Conservation (phyloP, 1,284 basidiomycete species). For the Earliella scabrosa region DNA sequence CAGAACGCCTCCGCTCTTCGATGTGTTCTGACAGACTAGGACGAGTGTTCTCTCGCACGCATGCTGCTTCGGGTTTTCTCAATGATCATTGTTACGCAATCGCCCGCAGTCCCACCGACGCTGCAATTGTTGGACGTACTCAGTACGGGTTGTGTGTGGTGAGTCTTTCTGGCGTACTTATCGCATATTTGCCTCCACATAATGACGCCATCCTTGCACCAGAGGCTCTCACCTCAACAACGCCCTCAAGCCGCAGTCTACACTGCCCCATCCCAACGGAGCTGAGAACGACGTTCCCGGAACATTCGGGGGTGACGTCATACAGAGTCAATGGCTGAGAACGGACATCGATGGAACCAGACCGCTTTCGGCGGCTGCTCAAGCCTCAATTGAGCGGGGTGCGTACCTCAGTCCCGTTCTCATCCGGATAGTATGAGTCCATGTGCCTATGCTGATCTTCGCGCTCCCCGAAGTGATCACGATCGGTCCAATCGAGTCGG, state of each 20-base stretch:
- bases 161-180: too few relatives aligned
- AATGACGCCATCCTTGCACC: conserved; percentile 7
- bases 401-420: conserved; percentile 1
- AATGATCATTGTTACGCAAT: conserved; percentile 1
- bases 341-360: background rate
- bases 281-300: background rate
- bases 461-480: conserved; percentile 9
- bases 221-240: background rate
- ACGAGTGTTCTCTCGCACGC: background rate
- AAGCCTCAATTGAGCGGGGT: background rate
- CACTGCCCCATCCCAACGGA: too few relatives aligned
- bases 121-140: background rate
- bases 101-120: background rate
- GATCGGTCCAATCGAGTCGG: background rate
- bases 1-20: conserved; percentile 5
- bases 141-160: background rate
- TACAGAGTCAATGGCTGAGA: background rate
- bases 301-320: background rate
- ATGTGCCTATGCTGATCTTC: conserved; percentile 5
- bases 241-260: too few relatives aligned
- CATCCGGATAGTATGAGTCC: background rate
- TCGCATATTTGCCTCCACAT: background rate
- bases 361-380: background rate
- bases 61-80: conserved; percentile 5
- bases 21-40: background rate